Evolutionary conservation across 306 rosid genomes (phyloP).

Genomic region (Cucurbita moschata): DNA sequence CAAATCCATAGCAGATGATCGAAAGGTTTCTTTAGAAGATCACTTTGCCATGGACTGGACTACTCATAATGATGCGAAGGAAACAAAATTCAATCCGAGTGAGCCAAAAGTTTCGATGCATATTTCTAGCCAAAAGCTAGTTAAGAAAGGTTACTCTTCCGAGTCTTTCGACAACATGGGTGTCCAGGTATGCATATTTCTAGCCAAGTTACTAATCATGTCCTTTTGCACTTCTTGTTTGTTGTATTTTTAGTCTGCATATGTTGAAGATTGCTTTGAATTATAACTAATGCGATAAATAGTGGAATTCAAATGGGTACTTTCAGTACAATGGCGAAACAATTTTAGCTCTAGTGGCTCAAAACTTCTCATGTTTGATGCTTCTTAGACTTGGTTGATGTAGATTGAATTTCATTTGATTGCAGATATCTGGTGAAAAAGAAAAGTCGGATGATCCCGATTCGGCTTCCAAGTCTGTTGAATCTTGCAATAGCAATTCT

Average conservation of each 20-base stretch:
- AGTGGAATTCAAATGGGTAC: too few species aligned
- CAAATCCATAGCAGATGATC: background rate
- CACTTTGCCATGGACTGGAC: constrained; percentile 19
- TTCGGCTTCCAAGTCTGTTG: constrained; percentile 9
- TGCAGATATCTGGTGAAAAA: constrained; percentile 30
- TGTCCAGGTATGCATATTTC: constrained; percentile 35
- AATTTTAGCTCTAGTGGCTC: background rate
- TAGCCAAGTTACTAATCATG: background rate
- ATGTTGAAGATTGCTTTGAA: background rate
- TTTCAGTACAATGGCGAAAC: background rate
- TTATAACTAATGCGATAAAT: too few species aligned
- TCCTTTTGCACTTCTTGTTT: background rate
- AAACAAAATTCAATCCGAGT: constrained; percentile 4
- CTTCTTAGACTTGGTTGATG: background rate
- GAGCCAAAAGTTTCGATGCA: constrained; percentile 13
- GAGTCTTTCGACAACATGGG: constrained; percentile 9
- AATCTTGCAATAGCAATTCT: background rate
- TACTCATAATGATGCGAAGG: constrained; percentile 8
- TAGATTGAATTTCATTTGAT: background rate
- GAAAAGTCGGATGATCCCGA: background rate
- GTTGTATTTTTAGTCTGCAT: background rate
- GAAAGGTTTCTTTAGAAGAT: constrained; percentile 1
- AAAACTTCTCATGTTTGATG: background rate
- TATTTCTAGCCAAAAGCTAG: background rate
- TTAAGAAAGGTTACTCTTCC: background rate